Evolutionary conservation across 805 yeast species (phyloP).

Genomic region (Schwanniomyces pseudopolymorphus): DNA sequence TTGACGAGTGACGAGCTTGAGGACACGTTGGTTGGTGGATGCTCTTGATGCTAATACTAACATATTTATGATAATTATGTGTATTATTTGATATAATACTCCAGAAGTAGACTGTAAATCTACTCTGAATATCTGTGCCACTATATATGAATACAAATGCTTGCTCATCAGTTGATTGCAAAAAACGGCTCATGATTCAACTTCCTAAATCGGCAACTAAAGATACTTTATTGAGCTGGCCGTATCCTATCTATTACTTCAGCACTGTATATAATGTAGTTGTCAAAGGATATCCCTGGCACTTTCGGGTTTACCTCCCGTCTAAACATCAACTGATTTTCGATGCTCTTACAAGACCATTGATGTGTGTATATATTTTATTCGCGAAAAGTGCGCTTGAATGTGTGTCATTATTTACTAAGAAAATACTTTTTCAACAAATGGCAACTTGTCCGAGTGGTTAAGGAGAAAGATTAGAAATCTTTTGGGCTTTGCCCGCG

Average conservation of each 20-base stretch:
- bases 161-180: neutral
- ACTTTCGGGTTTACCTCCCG: neutral
- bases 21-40: neutral
- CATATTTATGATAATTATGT: neutral
- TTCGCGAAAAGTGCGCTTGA: no score
- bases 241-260: neutral
- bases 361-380: no score
- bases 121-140: neutral
- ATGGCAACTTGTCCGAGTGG: conserved; percentile 61
- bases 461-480: conserved; percentile 65
- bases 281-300: neutral
- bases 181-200: neutral
- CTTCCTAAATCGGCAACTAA: neutral
- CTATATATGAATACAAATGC: neutral
- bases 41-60: neutral
- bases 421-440: no score
- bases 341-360: no score
- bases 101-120: neutral
- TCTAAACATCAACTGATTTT: neutral
- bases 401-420: no score
- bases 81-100: neutral
- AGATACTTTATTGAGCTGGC: neutral
- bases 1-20: neutral
- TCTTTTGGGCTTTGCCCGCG: conserved; percentile 64
- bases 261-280: neutral